Conservation (phyloP, 2,329 filamentous ascomycete species). For the Colletotrichum karsti region DNA sequence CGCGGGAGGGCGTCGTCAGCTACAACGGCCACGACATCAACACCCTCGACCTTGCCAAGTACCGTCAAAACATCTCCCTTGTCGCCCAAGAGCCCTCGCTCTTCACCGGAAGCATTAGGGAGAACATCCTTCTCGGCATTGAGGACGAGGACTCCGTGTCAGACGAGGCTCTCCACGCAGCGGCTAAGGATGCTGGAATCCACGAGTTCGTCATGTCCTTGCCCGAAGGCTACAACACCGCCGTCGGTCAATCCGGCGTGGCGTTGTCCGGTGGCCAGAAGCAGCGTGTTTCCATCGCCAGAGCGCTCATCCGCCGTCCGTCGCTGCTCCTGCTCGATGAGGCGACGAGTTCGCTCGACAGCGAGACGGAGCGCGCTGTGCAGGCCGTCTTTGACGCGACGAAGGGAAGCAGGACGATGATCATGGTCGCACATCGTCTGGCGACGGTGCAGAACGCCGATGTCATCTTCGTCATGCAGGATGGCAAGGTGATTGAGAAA, state of each 20-base stretch:
- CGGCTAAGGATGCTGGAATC: slow-evolving; percentile 62
- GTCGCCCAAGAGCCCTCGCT: slow-evolving; percentile 52
- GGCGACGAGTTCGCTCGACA: slow-evolving; percentile 25
- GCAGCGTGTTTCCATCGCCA: slow-evolving; percentile 59
- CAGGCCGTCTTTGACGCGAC: slow-evolving; percentile 25
- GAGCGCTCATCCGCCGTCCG: slow-evolving; percentile 22
- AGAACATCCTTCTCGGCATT: slow-evolving; percentile 35
- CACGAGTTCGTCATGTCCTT: slow-evolving; percentile 76
- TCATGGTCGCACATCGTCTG: slow-evolving; percentile 52
- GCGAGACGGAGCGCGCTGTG: slow-evolving; percentile 24
- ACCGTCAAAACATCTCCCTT: slow-evolving; percentile 46
- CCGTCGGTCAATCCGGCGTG: slow-evolving; percentile 17
- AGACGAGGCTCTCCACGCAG: slow-evolving; percentile 10
- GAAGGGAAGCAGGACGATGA: slow-evolving; percentile 28
- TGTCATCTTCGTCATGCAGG: slow-evolving; percentile 52
- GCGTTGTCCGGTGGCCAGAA: slow-evolving; percentile 62
- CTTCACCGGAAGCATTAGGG: slow-evolving; percentile 48
- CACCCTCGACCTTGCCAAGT: slow-evolving; percentile 32
- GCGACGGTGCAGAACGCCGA: slow-evolving; percentile 52
- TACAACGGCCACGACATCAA: slow-evolving; percentile 40
- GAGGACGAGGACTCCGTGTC: slow-evolving; percentile 22
- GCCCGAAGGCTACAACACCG: slow-evolving; percentile 65
- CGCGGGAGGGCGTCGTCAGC: slow-evolving; percentile 35
- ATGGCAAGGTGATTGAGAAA: slow-evolving; percentile 48
- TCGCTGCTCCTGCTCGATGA: slow-evolving; percentile 18